Percentiles rank a stretch among this genome's conserved stretches.
Evolutionary conservation across 345 rosid genomes (phyloP).

Genomic region (Hypericum androsaemum): DNA sequence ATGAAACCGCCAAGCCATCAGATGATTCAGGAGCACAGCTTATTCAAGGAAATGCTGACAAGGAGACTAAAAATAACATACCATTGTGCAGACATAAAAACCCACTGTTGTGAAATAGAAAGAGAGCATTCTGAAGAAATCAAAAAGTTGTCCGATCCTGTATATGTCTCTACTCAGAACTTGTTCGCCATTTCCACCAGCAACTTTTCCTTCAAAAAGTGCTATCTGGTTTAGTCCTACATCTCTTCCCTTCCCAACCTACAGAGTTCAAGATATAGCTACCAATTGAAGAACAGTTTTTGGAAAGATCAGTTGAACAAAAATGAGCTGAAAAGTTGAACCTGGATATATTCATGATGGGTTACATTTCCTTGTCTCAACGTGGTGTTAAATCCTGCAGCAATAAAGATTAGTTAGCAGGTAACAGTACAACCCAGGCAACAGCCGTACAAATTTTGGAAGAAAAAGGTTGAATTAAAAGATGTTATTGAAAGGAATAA

Average conservation of each 20-base stretch:
- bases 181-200: conserved; percentile 99
- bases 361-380: conserved; percentile 94
- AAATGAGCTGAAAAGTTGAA: conserved; percentile 12
- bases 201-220: conserved; percentile 95
- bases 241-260: conserved; percentile 99
- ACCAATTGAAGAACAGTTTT: conserved; percentile 3
- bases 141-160: conserved; percentile 93
- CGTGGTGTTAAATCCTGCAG: conserved; percentile 93
- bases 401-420: conserved; percentile 1
- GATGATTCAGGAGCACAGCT: not conserved
- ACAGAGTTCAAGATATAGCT: conserved; percentile 13
- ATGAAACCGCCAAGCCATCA: conserved; percentile 6
- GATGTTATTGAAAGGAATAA: too few species aligned
- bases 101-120: conserved; percentile 97
- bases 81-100: conserved; percentile 96
- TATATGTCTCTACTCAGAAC: conserved; percentile 94
- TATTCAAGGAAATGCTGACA: not conserved
- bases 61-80: conserved; percentile 18
- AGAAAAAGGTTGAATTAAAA: too few species aligned
- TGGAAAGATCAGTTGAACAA: not conserved
- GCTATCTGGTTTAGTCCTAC: conserved; percentile 99
- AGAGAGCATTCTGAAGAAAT: conserved; percentile 96
- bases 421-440: not conserved
- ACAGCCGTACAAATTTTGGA: too few species aligned
- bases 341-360: conserved; percentile 98